These are phyloP conservation scores for Chaetomiaceae sp. DNA, from an alignment of 2,329 filamentous ascomycete species.

Conservation along the genomic window DNA sequence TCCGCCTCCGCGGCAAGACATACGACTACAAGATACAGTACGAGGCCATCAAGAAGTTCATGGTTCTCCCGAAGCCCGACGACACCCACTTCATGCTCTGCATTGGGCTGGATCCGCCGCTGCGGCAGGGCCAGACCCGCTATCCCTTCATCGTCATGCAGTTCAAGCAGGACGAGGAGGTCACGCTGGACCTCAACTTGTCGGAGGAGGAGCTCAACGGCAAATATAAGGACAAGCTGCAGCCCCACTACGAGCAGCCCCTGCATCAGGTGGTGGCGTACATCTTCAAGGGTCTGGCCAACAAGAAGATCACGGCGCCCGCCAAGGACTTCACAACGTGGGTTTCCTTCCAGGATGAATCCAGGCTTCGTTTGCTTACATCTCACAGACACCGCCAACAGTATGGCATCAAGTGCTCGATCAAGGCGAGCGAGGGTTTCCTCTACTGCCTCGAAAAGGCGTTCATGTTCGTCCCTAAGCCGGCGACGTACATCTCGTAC, in stretches of 20 bases:
- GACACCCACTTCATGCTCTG: conserved; percentile 94
- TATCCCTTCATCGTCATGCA: conserved; percentile 99
- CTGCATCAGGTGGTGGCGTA: conserved; percentile 91
- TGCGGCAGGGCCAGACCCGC: conserved; percentile 93
- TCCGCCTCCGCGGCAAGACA: conserved; percentile 94
- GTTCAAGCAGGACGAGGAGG: conserved; percentile 95
- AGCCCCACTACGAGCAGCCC: conserved; percentile 86
- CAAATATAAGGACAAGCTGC: conserved; percentile 84
- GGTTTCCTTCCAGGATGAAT: conserved; percentile 23
- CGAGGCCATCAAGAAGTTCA: conserved; percentile 96
- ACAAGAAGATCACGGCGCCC: conserved; percentile 91
- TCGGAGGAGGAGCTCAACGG: conserved; percentile 80
- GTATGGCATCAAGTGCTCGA: conserved; percentile 97
- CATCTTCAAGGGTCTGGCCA: conserved; percentile 89
- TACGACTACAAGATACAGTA: conserved; percentile 99
- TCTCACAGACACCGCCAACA: conserved; percentile 73
- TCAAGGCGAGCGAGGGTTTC: conserved; percentile 98
- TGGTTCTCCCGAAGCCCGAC: conserved; percentile 97
- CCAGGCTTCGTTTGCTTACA: not conserved
- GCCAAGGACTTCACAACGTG: conserved; percentile 88
- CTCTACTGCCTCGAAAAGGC: conserved; percentile 97
- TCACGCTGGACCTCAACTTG: conserved; percentile 93
- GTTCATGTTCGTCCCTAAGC: conserved; percentile 98
- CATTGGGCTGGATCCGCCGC: conserved; percentile 87
- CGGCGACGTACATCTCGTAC: conserved; percentile 93